Evolutionary conservation across 2,329 filamentous ascomycete species (phyloP).

Genomic region (Biscogniauxia mediterranea): DNA sequence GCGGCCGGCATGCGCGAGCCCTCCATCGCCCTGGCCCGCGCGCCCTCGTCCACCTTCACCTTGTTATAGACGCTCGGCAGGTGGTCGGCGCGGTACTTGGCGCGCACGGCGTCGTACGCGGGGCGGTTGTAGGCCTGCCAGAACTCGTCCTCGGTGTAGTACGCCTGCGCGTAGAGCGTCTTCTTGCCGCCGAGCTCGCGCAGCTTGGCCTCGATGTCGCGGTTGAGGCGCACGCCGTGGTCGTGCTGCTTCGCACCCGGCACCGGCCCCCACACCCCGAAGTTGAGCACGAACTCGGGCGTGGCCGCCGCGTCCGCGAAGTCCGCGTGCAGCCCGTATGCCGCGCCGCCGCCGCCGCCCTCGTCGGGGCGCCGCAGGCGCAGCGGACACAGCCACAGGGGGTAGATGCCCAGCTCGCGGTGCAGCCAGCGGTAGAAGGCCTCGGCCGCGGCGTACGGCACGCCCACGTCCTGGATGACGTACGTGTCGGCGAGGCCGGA

Average conservation of each 20-base stretch:
- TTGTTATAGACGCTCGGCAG: constrained; percentile 68
- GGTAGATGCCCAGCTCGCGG: constrained; percentile 46
- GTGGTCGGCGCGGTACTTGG: constrained; percentile 56
- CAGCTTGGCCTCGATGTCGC: constrained; percentile 58
- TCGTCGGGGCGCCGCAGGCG: constrained; percentile 43
- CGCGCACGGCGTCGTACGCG: constrained; percentile 58
- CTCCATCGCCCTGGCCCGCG: constrained; percentile 31
- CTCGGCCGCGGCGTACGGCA: constrained; percentile 42
- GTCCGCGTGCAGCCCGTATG: constrained; percentile 47
- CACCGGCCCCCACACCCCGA: constrained; percentile 60
- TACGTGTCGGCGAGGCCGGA: constrained; percentile 59
- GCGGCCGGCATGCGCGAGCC: constrained; percentile 33
- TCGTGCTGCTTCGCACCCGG: constrained; percentile 37
- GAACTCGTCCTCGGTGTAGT: constrained; percentile 67
- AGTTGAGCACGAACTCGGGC: constrained; percentile 52
- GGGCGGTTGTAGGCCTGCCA: constrained; percentile 61
- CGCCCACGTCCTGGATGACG: constrained; percentile 63
- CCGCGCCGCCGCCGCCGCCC: constrained; percentile 39
- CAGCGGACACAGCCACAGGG: constrained; percentile 57
- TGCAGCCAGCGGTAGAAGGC: constrained; percentile 51
- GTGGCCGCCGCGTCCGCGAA: constrained; percentile 37
- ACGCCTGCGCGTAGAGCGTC: constrained; percentile 69
- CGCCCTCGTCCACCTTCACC: constrained; percentile 51
- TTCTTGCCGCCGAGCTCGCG: constrained; percentile 62
- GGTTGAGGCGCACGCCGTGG: constrained; percentile 55